Percentiles rank a stretch among this genome's conserved stretches.
Conservation (phyloP, 1,284 basidiomycete species). For the Kwoniella shivajii region DNA sequence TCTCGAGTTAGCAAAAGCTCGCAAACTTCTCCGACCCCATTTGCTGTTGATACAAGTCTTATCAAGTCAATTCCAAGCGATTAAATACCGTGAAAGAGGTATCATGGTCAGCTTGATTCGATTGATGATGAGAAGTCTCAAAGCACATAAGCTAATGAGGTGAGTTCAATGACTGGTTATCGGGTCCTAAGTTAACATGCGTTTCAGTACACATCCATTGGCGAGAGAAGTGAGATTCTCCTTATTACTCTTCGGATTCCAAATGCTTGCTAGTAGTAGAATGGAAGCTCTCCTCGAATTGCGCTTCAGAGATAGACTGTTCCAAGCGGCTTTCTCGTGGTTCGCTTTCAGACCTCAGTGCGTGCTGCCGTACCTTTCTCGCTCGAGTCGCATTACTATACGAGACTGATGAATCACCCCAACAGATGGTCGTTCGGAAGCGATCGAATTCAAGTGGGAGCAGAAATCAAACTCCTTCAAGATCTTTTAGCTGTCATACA, state of each 20-base stretch:
- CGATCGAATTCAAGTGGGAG: conserved; percentile 82
- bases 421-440: conserved; percentile 90
- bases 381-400: too few relatives aligned
- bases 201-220: conserved; percentile 79
- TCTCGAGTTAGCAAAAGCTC: conserved; percentile 68
- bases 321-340: conserved; percentile 83
- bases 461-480: conserved; percentile 81
- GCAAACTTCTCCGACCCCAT: conserved; percentile 79
- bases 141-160: conserved; percentile 73
- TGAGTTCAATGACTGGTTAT: conserved; percentile 42
- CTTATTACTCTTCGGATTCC: conserved; percentile 89
- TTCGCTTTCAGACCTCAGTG: conserved; percentile 87
- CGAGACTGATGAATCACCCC: not conserved
- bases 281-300: conserved; percentile 84
- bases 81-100: conserved; percentile 80
- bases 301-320: conserved; percentile 73
- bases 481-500: conserved; percentile 80
- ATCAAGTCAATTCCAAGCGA: conserved; percentile 90
- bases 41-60: conserved; percentile 82
- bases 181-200: conserved; percentile 6
- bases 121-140: conserved; percentile 74
- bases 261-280: conserved; percentile 82
- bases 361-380: conserved; percentile 48
- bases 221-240: conserved; percentile 87
- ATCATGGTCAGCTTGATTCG: conserved; percentile 85